Conservation (phyloP, 129 eudicot genomes). For the Pseudognaphalium luteoalbum region DNA sequence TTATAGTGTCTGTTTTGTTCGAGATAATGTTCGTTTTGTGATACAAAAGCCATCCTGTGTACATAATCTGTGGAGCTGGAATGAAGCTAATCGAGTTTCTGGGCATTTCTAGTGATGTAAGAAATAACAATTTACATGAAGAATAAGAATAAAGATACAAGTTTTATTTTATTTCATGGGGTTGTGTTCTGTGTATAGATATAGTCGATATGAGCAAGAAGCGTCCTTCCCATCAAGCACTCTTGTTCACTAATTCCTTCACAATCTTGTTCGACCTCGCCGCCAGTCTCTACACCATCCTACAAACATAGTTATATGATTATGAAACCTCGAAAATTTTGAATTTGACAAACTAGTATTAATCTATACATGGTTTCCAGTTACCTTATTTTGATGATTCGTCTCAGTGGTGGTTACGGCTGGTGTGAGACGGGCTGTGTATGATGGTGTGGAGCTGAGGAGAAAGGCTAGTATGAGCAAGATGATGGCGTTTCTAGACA, state of each 20-base stretch:
- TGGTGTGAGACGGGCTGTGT: slow-evolving; percentile 29
- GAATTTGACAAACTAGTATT: not conserved
- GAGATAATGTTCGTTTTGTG: slow-evolving; percentile 5
- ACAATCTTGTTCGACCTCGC: slow-evolving; percentile 30
- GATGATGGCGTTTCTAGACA: slow-evolving; percentile 32
- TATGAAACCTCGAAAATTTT: not conserved
- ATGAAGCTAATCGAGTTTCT: not conserved
- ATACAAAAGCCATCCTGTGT: not conserved
- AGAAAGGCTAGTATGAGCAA: slow-evolving; percentile 36
- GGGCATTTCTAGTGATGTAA: not conserved
- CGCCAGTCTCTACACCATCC: slow-evolving; percentile 21
- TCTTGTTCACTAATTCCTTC: slow-evolving; percentile 47
- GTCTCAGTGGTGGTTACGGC: slow-evolving; percentile 1
- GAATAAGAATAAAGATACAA: slow-evolving; percentile 38
- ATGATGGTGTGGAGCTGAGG: slow-evolving; percentile 29
- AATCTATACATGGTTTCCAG: not conserved
- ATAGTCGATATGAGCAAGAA: slow-evolving; percentile 55
- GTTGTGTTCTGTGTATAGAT: slow-evolving; percentile 52
- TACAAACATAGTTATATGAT: slow-evolving; percentile 1
- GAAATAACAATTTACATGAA: slow-evolving; percentile 27
- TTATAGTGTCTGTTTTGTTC: not conserved
- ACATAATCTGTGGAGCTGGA: not conserved
- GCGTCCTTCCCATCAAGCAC: slow-evolving; percentile 54
- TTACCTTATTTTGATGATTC: slow-evolving; percentile 34
- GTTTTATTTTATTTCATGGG: slow-evolving; percentile 35